Percentiles rank a stretch among this genome's conserved stretches.
Evolutionary conservation across 2,329 filamentous ascomycete genomes (phyloP).

Genomic region (Fusarium sp.): DNA sequence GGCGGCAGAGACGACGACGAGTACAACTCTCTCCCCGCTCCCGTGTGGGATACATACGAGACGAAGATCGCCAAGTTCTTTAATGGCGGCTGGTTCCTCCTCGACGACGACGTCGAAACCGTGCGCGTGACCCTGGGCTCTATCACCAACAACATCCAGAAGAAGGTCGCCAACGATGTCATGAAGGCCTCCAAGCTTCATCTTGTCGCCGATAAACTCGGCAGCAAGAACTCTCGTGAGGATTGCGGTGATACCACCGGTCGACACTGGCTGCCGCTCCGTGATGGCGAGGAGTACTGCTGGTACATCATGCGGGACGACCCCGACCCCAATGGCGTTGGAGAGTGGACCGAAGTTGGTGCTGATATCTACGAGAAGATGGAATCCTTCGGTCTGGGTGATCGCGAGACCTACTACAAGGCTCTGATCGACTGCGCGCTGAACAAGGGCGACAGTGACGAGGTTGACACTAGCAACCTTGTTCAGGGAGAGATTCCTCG

Average conservation of each 20-base stretch:
- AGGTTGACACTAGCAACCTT: constrained; percentile 8
- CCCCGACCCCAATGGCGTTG: neutral
- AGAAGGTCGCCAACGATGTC: constrained; percentile 32
- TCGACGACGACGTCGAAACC: constrained; percentile 24
- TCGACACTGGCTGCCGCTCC: constrained; percentile 18
- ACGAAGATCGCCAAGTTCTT: constrained; percentile 31
- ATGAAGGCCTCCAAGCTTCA: constrained; percentile 12
- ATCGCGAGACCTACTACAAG: constrained; percentile 19
- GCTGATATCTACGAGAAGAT: constrained; percentile 28
- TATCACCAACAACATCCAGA: constrained; percentile 28
- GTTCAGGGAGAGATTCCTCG: constrained; percentile 6
- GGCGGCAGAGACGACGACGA: constrained; percentile 1
- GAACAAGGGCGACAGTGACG: neutral
- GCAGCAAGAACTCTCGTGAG: neutral
- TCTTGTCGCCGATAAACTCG: constrained; percentile 26
- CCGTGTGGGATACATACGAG: constrained; percentile 5
- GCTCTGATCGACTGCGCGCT: constrained; percentile 11
- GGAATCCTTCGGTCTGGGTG: constrained; percentile 10
- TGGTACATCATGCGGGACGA: constrained; percentile 31
- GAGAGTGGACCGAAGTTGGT: neutral
- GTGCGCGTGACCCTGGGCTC: neutral
- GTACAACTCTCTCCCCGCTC: constrained; percentile 11
- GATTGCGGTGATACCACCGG: constrained; percentile 3
- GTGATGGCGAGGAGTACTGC: constrained; percentile 22
- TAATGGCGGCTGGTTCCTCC: constrained; percentile 28